Evolutionary conservation across 208 protist genomes (phyloP).

Genomic region (Leishmania martiniquensis): DNA sequence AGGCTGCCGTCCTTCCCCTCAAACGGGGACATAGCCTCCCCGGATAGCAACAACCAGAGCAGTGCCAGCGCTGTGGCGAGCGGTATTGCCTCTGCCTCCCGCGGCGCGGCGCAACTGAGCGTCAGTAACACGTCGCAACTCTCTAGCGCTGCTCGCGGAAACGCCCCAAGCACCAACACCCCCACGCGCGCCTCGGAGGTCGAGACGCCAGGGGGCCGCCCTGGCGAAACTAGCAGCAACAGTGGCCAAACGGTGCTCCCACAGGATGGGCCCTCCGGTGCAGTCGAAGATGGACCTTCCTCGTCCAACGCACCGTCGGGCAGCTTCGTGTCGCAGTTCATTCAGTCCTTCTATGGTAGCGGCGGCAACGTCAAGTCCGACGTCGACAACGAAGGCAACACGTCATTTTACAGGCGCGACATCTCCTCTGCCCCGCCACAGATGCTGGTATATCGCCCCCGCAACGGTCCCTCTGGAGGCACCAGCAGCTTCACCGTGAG

Average conservation of each 20-base stretch:
- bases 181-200: not conserved
- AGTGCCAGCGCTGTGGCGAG: not conserved
- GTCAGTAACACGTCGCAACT: not conserved
- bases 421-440: constrained; percentile 36
- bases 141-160: not conserved
- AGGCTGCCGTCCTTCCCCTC: constrained; percentile 10
- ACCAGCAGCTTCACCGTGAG: not conserved
- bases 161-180: not conserved
- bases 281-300: not conserved
- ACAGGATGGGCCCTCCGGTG: not conserved
- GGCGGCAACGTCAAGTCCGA: not conserved
- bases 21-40: not conserved
- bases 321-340: constrained; percentile 14
- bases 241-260: not conserved
- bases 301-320: not conserved
- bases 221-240: not conserved
- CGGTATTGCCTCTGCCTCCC: not conserved
- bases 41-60: not conserved
- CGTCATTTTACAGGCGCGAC: constrained; percentile 17
- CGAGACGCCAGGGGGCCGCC: not conserved
- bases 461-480: not conserved
- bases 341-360: constrained; percentile 19
- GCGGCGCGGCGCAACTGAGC: not conserved
- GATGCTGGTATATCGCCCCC: constrained; percentile 17
- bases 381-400: not conserved